Evolutionary conservation across 768 basidiomycete genomes (phyloP).

Genomic region (Harrya chromipes): DNA sequence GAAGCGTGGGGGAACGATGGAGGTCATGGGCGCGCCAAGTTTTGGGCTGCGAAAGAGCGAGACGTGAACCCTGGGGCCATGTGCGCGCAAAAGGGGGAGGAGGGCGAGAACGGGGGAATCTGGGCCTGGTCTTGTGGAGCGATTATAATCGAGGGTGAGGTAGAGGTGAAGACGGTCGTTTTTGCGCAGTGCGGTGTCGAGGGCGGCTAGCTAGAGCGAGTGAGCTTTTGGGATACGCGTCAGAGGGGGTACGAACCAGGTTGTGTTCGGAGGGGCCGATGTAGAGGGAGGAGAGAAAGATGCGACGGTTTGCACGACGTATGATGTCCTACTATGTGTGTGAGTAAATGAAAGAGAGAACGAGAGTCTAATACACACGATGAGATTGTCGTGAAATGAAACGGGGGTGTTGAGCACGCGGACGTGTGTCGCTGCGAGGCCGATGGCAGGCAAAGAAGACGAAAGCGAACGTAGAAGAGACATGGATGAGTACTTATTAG

Average conservation of each 20-base stretch:
- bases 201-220: conserved; percentile 60
- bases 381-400: conserved; percentile 52
- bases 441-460: conserved; percentile 47
- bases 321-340: conserved; percentile 61
- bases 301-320: conserved; percentile 65
- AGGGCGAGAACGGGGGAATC: conserved; percentile 66
- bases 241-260: conserved; percentile 53
- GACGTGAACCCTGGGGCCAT: conserved; percentile 69
- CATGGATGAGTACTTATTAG: too few species aligned
- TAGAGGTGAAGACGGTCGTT: conserved; percentile 65
- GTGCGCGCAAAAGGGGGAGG: conserved; percentile 67
- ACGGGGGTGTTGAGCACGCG: conserved; percentile 53
- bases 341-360: background rate
- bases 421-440: conserved; percentile 45
- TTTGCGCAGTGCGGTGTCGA: conserved; percentile 54
- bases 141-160: conserved; percentile 78
- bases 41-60: conserved; percentile 88
- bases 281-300: conserved; percentile 90
- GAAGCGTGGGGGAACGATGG: conserved; percentile 83
- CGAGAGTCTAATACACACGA: conserved; percentile 42
- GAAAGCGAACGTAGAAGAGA: conserved; percentile 24
- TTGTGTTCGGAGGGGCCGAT: conserved; percentile 76
- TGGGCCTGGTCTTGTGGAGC: conserved; percentile 71
- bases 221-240: conserved; percentile 1
- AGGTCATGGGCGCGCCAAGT: conserved; percentile 68